A percentile compares a stretch with the other conserved stretches of the same genome.
These are phyloP conservation scores for Primulina eburnea DNA, from an alignment of 257 asterid genomes.

Conservation along the genomic window DNA sequence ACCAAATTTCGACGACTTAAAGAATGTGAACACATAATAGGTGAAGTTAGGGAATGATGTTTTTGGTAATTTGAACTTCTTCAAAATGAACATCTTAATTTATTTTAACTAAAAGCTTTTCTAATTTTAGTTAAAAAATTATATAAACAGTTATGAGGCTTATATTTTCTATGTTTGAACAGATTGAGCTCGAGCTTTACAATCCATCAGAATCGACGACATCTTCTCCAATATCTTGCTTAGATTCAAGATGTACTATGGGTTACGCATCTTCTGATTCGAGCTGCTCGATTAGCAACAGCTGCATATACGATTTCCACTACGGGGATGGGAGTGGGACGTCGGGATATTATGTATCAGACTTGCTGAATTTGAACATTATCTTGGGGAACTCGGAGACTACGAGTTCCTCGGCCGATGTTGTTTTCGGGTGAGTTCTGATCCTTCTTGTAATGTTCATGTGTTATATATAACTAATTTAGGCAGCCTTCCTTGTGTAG, in stretches of 20 bases:
- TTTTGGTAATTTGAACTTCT: too few species aligned
- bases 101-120: too few species aligned
- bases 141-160: too few species aligned
- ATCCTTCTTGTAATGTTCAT: neutral
- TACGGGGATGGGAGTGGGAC: constrained; percentile 99
- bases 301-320: constrained; percentile 75
- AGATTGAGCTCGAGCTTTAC: constrained; percentile 79
- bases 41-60: too few species aligned
- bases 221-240: constrained; percentile 54
- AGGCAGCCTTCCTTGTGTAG: too few species aligned
- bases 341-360: constrained; percentile 77
- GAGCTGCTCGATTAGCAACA: constrained; percentile 52
- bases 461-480: too few species aligned
- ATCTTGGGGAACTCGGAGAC: constrained; percentile 53
- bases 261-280: constrained; percentile 67
- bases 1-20: too few species aligned
- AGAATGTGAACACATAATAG: too few species aligned
- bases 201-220: constrained; percentile 77
- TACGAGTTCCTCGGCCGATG: constrained; percentile 64
- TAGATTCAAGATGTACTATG: constrained; percentile 67
- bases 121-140: too few species aligned
- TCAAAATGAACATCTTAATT: too few species aligned
- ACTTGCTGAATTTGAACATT: constrained; percentile 58
- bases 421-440: constrained; percentile 78
- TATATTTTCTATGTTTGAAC: constrained; percentile 15